A percentile compares a stretch with the other conserved stretches of the same genome.
Conservation (phyloP, 1,139 yeast genomes). For the Pichia sp. region DNA sequence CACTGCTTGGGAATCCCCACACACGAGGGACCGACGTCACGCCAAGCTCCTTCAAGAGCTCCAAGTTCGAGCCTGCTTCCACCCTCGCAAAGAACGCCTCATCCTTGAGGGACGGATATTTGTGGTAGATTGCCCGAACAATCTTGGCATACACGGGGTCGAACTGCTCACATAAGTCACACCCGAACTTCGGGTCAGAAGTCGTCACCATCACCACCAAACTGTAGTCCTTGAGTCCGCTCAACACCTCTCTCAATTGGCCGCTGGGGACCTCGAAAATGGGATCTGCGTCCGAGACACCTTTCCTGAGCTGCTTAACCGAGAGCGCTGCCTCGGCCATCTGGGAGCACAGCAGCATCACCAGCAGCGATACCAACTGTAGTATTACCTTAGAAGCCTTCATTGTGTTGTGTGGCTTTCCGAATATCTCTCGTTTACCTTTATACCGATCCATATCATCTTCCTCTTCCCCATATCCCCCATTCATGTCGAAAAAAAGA, state of each 20-base stretch:
- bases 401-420: no score
- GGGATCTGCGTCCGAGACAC: constrained; percentile 16
- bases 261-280: constrained; percentile 17
- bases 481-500: no score
- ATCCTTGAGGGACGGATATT: constrained; percentile 37
- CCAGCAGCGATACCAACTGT: neutral
- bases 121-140: constrained; percentile 41
- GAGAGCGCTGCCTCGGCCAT: constrained; percentile 2
- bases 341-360: neutral
- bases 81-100: constrained; percentile 46
- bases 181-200: constrained; percentile 35
- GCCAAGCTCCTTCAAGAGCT: constrained; percentile 40
- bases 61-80: constrained; percentile 45
- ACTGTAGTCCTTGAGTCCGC: constrained; percentile 41
- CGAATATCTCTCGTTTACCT: no score
- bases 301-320: constrained; percentile 12
- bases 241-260: constrained; percentile 22
- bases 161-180: constrained; percentile 42
- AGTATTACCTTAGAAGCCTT: neutral
- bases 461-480: no score
- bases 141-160: constrained; percentile 40
- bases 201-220: constrained; percentile 46
- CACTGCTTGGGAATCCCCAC: constrained; percentile 52
- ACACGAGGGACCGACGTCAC: constrained; percentile 56
- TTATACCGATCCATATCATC: no score